Percentiles rank a stretch among this genome's conserved stretches.
phyloP scores from a whole-genome alignment of 2,329 filamentous ascomycete genomes.

The Parastagonospora avenae region DNA sequence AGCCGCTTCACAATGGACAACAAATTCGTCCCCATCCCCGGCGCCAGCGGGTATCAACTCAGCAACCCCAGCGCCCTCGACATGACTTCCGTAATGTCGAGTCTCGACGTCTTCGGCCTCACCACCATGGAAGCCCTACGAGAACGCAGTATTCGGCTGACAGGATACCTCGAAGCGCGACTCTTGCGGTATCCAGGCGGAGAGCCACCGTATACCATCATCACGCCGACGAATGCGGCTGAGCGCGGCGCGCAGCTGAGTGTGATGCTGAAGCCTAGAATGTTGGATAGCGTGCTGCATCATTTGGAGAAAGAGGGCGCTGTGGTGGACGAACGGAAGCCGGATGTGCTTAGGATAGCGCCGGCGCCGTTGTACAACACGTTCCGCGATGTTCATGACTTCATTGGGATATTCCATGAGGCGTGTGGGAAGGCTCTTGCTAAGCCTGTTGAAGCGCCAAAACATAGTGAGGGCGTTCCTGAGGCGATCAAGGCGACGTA shows the following conservation, averaged over 20 bases:
- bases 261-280: constrained; percentile 67
- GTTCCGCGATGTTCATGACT: constrained; percentile 69
- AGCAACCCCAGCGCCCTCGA: constrained; percentile 83
- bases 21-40: constrained; percentile 74
- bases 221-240: constrained; percentile 71
- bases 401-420: constrained; percentile 54
- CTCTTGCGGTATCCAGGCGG: constrained; percentile 28
- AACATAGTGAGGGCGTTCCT: constrained; percentile 4
- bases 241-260: constrained; percentile 82
- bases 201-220: constrained; percentile 53
- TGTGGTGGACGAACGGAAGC: constrained; percentile 81
- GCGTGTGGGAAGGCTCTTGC: constrained; percentile 52
- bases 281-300: constrained; percentile 71
- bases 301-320: constrained; percentile 71
- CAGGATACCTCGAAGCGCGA: constrained; percentile 71
- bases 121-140: constrained; percentile 73
- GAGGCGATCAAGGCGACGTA: constrained; percentile 17
- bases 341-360: constrained; percentile 82
- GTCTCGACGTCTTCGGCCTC: constrained; percentile 74
- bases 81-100: constrained; percentile 73
- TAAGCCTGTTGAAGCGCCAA: neutral
- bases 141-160: constrained; percentile 73
- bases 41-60: constrained; percentile 82
- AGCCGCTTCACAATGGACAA: constrained; percentile 85
- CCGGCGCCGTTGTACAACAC: constrained; percentile 85